These are phyloP conservation scores for Cladosporium colombiae DNA, from an alignment of 2,329 filamentous ascomycete species.

Conservation along the genomic window DNA sequence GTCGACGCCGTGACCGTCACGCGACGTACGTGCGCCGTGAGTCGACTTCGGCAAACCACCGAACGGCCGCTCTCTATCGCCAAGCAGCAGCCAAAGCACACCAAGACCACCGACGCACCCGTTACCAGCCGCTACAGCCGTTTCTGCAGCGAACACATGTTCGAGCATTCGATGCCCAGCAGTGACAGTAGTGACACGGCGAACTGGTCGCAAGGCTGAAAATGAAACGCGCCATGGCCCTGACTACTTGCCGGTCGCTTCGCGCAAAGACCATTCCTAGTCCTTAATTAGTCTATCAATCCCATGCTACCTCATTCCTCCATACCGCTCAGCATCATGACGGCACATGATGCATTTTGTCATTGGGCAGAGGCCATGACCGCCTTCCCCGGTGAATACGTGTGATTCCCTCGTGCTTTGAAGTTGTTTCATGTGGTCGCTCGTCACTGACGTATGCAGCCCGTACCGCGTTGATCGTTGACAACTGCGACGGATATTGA, in stretches of 20 bases:
- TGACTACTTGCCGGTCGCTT: background rate
- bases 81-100: constrained; percentile 5
- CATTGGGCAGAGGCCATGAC: background rate
- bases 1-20: constrained; percentile 5
- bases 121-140: constrained; percentile 14
- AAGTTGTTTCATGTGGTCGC: constrained; percentile 17
- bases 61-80: background rate
- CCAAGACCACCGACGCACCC: constrained; percentile 15
- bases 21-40: constrained; percentile 9
- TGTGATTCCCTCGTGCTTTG: constrained; percentile 11
- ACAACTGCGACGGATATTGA: background rate
- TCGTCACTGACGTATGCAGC: constrained; percentile 5
- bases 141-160: constrained; percentile 8
- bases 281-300: constrained; percentile 3
- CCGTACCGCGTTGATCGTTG: constrained; percentile 4
- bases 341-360: constrained; percentile 2
- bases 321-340: constrained; percentile 8
- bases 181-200: background rate
- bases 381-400: background rate
- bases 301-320: constrained; percentile 9
- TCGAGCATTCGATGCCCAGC: constrained; percentile 4
- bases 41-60: background rate
- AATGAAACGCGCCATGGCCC: constrained; percentile 16
- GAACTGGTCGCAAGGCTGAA: constrained; percentile 1
- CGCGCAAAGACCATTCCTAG: background rate